Evolutionary conservation across 768 basidiomycete genomes (phyloP), one percentile per base, ranked within the genome.

Genomic region (Hypholoma fasciculare): DNA sequence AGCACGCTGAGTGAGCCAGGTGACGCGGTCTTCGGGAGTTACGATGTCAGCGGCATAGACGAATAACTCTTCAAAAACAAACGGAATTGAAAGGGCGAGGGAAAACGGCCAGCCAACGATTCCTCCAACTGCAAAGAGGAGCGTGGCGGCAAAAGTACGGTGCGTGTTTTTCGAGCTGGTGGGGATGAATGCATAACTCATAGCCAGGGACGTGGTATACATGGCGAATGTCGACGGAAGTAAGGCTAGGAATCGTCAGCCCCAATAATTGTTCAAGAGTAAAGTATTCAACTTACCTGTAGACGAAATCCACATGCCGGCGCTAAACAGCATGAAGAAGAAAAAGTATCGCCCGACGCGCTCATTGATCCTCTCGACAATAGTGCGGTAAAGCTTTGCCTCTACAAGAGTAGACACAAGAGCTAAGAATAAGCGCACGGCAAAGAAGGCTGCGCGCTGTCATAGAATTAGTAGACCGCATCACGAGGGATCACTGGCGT

Each of bases 91-190:
- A 7, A 98, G 79, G 0, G 92, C 87, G 16, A 94, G 79, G n/a
- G 92, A 80, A 70, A 99, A 99, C 6, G 97, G 97, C 97, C 97
- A 99, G 5, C 96, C 97, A 36, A 98, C 83, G 50, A 98, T 83
- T 1, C 87, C 92, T 5, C 93, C 96, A 6, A 85, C 69, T 1
- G 92, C 93, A 68, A 94, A 92, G 49, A 80, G 73, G 47, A 89
- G 58, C 0, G 91, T 91, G 0, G 90, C 85, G 7, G 79, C 73
- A 26, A 89, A 70, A 9, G 89, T 87, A 36, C 89, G 80, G 47
- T 76, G 76, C 59, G 75, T 68, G 66, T 88, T 81, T 40, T 69
- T 66, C 60, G 76, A 67, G 63, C 79, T 85, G 0, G 89, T 76
- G 4, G 88, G 85, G 43, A 79, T 76, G 43, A 90, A 69, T 2